phyloP scores from a whole-genome alignment of 2,329 filamentous ascomycete genomes.

The Dactylonectria macrodidyma region DNA sequence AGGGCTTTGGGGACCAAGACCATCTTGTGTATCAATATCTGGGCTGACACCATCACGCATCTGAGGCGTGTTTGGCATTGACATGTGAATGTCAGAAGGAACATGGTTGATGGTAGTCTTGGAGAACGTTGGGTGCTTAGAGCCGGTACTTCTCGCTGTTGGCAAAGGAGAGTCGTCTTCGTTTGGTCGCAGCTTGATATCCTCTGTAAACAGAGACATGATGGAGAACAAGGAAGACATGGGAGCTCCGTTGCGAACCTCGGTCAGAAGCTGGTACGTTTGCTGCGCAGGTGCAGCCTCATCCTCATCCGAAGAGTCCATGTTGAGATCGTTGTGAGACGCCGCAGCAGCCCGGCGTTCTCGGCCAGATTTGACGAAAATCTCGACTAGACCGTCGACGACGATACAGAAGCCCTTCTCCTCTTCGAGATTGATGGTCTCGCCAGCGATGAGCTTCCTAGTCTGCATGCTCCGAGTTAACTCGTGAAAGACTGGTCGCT shows the following conservation, averaged over 20 bases:
- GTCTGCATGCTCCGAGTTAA: constrained; percentile 99
- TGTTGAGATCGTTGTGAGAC: constrained; percentile 42
- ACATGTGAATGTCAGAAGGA: constrained; percentile 45
- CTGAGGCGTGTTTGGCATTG: constrained; percentile 59
- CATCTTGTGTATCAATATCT: constrained; percentile 37
- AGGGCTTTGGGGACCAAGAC: constrained; percentile 27
- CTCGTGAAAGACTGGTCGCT: constrained; percentile 97
- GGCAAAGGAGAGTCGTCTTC: constrained; percentile 64
- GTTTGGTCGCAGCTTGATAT: constrained; percentile 85
- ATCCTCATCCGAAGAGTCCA: constrained; percentile 74
- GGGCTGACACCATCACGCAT: constrained; percentile 47
- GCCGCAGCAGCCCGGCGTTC: constrained; percentile 57
- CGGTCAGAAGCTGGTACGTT: constrained; percentile 94
- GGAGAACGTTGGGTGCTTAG: constrained; percentile 49
- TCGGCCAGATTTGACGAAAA: constrained; percentile 93
- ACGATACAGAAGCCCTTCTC: constrained; percentile 99
- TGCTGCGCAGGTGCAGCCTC: constrained; percentile 78
- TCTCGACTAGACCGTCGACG: constrained; percentile 95
- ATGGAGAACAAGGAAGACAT: constrained; percentile 99
- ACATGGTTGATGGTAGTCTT: constrained; percentile 32
- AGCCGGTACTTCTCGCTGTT: constrained; percentile 46
- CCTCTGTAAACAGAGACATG: constrained; percentile 95
- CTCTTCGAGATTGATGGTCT: constrained; percentile 95
- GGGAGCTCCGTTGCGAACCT: constrained; percentile 96
- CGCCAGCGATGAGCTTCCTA: constrained; percentile 93